These are phyloP conservation scores for Crinitomyces ghanaensis DNA, from an alignment of 805 yeast genomes.

Conservation along the genomic window DNA sequence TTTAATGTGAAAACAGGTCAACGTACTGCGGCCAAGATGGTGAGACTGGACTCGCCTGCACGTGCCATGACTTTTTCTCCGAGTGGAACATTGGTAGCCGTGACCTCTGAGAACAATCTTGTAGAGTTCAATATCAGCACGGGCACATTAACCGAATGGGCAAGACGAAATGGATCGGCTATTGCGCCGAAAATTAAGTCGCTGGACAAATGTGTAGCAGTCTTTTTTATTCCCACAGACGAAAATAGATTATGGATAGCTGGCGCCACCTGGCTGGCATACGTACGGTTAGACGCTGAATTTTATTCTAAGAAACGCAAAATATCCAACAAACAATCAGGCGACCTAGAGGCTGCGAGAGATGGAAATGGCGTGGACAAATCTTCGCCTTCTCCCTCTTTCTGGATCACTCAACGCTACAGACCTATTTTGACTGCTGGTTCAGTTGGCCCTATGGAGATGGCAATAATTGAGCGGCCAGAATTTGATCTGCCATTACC, in stretches of 20 bases:
- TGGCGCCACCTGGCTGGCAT: slow-evolving; percentile 74
- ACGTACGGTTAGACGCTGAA: too few relatives aligned
- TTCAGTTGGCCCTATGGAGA: slow-evolving; percentile 40
- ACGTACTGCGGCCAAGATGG: too few relatives aligned
- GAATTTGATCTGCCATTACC: slow-evolving; percentile 34
- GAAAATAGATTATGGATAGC: slow-evolving; percentile 62
- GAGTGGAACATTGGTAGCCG: slow-evolving; percentile 43
- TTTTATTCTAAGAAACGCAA: too few relatives aligned
- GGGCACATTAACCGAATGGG: slow-evolving; percentile 56
- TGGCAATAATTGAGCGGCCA: slow-evolving; percentile 72
- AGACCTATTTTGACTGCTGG: slow-evolving; percentile 58
- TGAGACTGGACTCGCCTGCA: too few relatives aligned
- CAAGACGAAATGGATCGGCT: slow-evolving; percentile 63
- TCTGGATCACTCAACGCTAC: slow-evolving; percentile 69
- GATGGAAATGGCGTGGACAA: slow-evolving; percentile 10
- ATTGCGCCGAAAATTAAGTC: slow-evolving; percentile 48
- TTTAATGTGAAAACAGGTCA: slow-evolving; percentile 29
- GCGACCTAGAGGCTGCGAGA: slow-evolving; percentile 14
- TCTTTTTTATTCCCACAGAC: slow-evolving; percentile 39
- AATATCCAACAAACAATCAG: background rate
- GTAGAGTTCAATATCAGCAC: slow-evolving; percentile 46
- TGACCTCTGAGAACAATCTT: slow-evolving; percentile 64
- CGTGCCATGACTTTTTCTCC: slow-evolving; percentile 49
- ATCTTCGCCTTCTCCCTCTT: slow-evolving; percentile 33
- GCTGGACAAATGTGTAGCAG: slow-evolving; percentile 62